Conservation (phyloP, 169 alveolate genomes). For the Theileria equi region DNA sequence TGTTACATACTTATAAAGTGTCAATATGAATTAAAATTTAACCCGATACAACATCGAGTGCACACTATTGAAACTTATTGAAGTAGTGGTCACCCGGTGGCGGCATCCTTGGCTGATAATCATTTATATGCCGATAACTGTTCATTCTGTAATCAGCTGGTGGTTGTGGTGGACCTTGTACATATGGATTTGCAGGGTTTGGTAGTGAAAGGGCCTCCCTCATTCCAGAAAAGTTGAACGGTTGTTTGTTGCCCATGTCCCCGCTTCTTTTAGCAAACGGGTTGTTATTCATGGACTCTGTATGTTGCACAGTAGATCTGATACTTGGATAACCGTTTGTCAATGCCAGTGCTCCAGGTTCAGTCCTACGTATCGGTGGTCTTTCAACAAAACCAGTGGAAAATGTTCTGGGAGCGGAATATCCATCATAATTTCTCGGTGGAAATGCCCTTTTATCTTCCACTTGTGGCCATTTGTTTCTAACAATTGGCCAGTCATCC, state of each 20-base stretch:
- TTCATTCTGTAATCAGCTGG: not conserved
- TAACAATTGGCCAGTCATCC: not conserved
- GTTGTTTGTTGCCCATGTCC: too few species aligned
- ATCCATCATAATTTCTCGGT: too few species aligned
- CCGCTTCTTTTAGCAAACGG: not conserved
- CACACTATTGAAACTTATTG: not conserved
- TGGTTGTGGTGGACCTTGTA: not conserved
- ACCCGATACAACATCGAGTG: not conserved
- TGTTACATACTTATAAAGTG: not conserved
- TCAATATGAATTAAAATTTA: too few species aligned
- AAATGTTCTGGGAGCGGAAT: too few species aligned
- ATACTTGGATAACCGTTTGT: constrained; percentile 2
- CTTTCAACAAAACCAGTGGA: too few species aligned
- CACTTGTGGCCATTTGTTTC: too few species aligned
- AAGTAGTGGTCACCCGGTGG: not conserved
- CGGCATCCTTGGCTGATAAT: constrained; percentile 10
- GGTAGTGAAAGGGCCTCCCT: constrained; percentile 8
- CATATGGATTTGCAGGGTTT: too few species aligned
- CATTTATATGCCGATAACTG: too few species aligned
- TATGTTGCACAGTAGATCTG: not conserved
- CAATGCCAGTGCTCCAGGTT: constrained; percentile 9
- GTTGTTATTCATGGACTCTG: not conserved
- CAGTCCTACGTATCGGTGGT: too few species aligned
- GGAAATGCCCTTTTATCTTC: too few species aligned
- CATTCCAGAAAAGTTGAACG: constrained; percentile 3